Evolutionary conservation across 345 rosid genomes (phyloP), one percentile per base, ranked within the genome.

Genomic region (Adansonia digitata): DNA sequence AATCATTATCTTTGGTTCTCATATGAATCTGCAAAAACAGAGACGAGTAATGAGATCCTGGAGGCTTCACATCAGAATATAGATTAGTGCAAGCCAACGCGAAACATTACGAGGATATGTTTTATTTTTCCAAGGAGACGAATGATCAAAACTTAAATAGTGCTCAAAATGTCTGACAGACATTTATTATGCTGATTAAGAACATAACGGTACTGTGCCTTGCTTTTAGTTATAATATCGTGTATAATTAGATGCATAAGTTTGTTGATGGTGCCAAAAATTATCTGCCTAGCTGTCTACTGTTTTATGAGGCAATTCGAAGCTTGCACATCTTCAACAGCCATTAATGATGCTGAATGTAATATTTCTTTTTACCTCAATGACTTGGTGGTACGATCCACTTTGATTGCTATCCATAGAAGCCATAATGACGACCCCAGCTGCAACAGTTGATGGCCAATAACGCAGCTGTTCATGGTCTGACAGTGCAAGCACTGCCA

Each of bases 371-470:
- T 42, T 42, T 83, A 92, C 98, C 94, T 87, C 82, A 46, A 88
- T 85, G 77, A 94, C 91, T 51, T 79, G 85, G 75, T 88, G 80
- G 81, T 78, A 90, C 42, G 69, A 76, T 56, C 78, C 74, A 61
- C 77, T 76, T 81, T 81, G 83, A 61, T 79, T 74, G 77, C 80
- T 84, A 65, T 83, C 83, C 18, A 82, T 72, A 67, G 83, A 86
- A 76, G 95, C 92, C 55, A 92, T 82, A 69, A 91, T 82, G 75
- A 94, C 97, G 11, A 94, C 80, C 39, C 85, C 84, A 24, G 97
- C 98, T 55, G 97, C 97, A 51, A 91, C 87, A 11, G 92, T 92
- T 46, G 97, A 94, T 29, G 98, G 95, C 97, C 97, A 90, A 78
- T 85, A 83, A 70, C 78, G 80, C 31, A 88, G 92, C 63, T 84